Percentiles rank a stretch among this genome's conserved stretches.
Conservation (phyloP, 2,329 filamentous ascomycete species). For the Colletotrichum tropicale region DNA sequence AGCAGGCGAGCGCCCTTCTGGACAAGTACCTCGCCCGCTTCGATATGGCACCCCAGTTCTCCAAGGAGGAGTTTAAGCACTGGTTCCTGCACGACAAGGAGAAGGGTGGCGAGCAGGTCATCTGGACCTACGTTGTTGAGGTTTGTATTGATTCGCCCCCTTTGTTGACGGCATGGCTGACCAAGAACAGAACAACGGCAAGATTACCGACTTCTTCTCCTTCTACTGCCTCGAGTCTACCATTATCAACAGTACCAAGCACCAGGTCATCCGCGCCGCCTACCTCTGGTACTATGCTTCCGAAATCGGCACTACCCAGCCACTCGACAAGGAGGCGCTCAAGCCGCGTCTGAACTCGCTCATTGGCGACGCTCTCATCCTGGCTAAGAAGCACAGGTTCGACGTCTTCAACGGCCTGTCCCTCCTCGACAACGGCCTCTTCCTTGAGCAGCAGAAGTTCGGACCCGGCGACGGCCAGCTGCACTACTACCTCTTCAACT, state of each 20-base stretch:
- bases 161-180: constrained; percentile 13
- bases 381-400: constrained; percentile 83
- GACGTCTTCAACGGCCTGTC: constrained; percentile 98
- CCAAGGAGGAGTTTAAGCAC: constrained; percentile 80
- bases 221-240: constrained; percentile 96
- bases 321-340: constrained; percentile 61
- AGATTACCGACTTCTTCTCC: constrained; percentile 95
- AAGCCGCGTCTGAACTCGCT: constrained; percentile 82
- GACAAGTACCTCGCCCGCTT: constrained; percentile 80
- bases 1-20: constrained; percentile 75
- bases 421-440: constrained; percentile 90
- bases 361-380: constrained; percentile 83
- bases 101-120: constrained; percentile 73
- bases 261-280: constrained; percentile 82
- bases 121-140: constrained; percentile 94
- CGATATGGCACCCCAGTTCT: constrained; percentile 84
- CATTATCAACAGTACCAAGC: constrained; percentile 81
- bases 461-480: constrained; percentile 92
- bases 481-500: constrained; percentile 98
- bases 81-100: constrained; percentile 80
- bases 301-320: constrained; percentile 71
- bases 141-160: constrained; percentile 34
- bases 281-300: constrained; percentile 98
- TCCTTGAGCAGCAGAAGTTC: constrained; percentile 93
- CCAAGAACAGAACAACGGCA: constrained; percentile 56